Evolutionary conservation across 345 rosid species (phyloP).

Genomic region (Syzygium oleosum): DNA sequence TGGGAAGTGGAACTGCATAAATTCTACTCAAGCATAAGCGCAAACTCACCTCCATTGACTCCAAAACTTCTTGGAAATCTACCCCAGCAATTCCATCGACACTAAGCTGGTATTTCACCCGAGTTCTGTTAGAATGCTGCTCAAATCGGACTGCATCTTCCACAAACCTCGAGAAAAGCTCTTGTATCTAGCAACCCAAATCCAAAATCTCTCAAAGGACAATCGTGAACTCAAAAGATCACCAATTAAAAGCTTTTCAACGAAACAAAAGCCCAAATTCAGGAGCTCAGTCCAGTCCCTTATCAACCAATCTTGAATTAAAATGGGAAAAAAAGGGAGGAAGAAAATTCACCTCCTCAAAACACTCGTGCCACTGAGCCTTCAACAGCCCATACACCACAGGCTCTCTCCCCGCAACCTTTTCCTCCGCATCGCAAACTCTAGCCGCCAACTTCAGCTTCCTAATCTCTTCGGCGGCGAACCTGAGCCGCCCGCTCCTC

Average conservation of each 20-base stretch:
- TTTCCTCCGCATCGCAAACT: slow-evolving; percentile 35
- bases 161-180: slow-evolving; percentile 58
- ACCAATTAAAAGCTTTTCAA: not conserved
- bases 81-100: slow-evolving; percentile 41
- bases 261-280: not conserved
- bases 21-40: not conserved
- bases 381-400: slow-evolving; percentile 57
- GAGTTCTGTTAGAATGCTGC: slow-evolving; percentile 32
- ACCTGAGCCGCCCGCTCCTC: slow-evolving; percentile 44
- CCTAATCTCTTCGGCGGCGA: slow-evolving; percentile 72
- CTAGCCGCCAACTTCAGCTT: slow-evolving; percentile 62
- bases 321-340: not conserved
- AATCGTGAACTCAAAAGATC: not conserved
- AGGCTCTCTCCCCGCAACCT: slow-evolving; percentile 55
- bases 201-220: slow-evolving; percentile 19
- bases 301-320: not conserved
- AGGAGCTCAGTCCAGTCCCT: not conserved
- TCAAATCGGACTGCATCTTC: slow-evolving; percentile 68
- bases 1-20: not conserved
- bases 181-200: slow-evolving; percentile 93
- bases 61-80: slow-evolving; percentile 51
- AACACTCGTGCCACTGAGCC: slow-evolving; percentile 71
- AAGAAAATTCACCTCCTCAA: slow-evolving; percentile 54
- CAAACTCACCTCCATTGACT: slow-evolving; percentile 78
- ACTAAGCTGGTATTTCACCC: slow-evolving; percentile 42